Base-by-base conservation (phyloP, 352 stramenopile genomes). In the Achlya hypogyna region DNA sequence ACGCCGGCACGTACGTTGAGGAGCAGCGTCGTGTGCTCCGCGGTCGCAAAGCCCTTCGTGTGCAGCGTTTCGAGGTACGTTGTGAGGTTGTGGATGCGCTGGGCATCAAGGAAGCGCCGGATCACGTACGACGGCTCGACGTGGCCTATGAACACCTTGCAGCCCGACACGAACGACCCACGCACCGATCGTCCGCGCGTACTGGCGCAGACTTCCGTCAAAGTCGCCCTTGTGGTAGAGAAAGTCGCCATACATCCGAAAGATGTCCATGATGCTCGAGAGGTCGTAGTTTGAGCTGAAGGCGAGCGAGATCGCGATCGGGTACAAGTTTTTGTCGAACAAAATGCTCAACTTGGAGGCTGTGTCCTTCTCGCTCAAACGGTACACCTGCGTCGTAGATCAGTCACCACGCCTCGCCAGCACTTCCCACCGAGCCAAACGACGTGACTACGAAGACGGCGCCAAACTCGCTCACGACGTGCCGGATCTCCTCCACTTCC, bases 41-140 rank as follows among this genome's bases (percentile, higher is more conserved):
- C 85, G 60, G 91, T 96, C 0, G 91, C 91, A 64, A 96, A 90
- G 2, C 82, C 85, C 66, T 95, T 95, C 35, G 91, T 87, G 74
- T 98, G 93, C 35, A 97, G 74, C 18, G 84, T 84, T 63, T 99
- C 96, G 18, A 99, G 80, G 73, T 99, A 99, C 43, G 88, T 87
- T 5, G 96, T 98, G 9, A 99, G 75, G 35, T 98, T 93, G 65
- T 96, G 86, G 71, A 99, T 98, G 47, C 96, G 96, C 52, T 98
- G 96, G 0, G 97, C 93, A 76, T 99, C 96, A 42, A 99, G 72
- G 71, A 98, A 99, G 32, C 95, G 87, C 64, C 95, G 95, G 70
- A 99, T 98, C 40, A 99, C 96, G 71, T 99, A 98, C 5, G 94
- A 98, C 5, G 96, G 91, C 70, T 99, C 96, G 3, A 99, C 78